Evolutionary conservation across 306 rosid species (phyloP).

Genomic region (Malus sylvestris): DNA sequence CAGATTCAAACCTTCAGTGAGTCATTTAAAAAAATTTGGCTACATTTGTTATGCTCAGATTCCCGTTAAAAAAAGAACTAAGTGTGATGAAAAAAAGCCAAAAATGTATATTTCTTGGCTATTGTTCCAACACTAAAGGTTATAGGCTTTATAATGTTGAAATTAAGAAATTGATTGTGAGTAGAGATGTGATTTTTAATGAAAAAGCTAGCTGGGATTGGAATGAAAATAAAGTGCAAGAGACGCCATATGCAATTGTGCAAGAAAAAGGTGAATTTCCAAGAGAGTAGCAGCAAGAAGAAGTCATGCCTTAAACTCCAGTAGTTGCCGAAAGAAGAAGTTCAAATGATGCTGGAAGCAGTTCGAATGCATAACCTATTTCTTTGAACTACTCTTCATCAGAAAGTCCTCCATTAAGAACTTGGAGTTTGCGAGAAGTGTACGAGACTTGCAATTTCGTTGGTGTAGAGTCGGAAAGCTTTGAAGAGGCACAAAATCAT

Average conservation of each 20-base stretch:
- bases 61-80: not conserved
- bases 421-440: too few relatives aligned
- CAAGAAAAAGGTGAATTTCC: not conserved
- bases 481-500: too few relatives aligned
- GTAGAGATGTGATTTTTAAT: not conserved
- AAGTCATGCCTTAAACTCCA: too few relatives aligned
- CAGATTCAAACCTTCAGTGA: not conserved
- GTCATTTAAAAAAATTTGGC: not conserved
- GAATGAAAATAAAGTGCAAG: not conserved
- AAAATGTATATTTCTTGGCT: not conserved
- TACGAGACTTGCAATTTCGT: too few relatives aligned
- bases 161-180: not conserved
- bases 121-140: not conserved
- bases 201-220: not conserved
- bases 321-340: too few relatives aligned
- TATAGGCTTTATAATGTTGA: not conserved
- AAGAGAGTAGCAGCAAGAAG: too few relatives aligned
- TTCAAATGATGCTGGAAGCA: too few relatives aligned
- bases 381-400: too few relatives aligned
- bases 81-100: conserved; percentile 1
- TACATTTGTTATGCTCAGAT: not conserved
- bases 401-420: too few relatives aligned
- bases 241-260: not conserved
- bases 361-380: too few relatives aligned
- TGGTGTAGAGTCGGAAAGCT: too few relatives aligned